phyloP scores from a whole-genome alignment of 2,329 filamentous ascomycete species.

The Calonectria naviculata region DNA sequence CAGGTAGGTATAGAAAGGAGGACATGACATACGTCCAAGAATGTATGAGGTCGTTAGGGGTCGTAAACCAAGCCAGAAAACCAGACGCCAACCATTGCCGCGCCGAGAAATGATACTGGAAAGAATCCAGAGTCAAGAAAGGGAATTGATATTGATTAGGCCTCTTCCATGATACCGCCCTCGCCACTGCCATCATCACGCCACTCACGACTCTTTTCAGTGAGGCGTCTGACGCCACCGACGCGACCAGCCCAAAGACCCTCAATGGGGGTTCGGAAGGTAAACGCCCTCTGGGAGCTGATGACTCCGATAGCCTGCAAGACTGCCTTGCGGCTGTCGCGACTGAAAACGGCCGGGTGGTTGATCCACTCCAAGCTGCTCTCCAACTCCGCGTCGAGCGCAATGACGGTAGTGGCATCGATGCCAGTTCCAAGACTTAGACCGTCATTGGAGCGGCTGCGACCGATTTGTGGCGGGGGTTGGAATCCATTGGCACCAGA shows the following conservation, averaged over 20 bases:
- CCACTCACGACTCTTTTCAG: constrained; percentile 90
- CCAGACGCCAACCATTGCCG: constrained; percentile 34
- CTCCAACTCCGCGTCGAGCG: constrained; percentile 91
- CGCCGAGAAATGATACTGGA: constrained; percentile 27
- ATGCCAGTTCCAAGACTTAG: constrained; percentile 79
- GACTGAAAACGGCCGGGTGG: constrained; percentile 92
- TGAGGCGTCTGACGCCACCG: constrained; percentile 81
- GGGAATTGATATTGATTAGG: constrained; percentile 47
- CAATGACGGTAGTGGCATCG: constrained; percentile 82
- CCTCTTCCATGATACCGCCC: constrained; percentile 70
- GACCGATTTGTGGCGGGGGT: constrained; percentile 55
- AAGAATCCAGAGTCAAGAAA: constrained; percentile 22
- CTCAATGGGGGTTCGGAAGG: constrained; percentile 91
- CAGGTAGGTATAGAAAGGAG: constrained; percentile 21
- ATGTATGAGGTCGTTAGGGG: constrained; percentile 36
- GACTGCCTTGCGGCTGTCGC: constrained; percentile 94
- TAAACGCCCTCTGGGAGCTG: constrained; percentile 92
- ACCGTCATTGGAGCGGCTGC: constrained; percentile 66
- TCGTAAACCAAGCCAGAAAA: constrained; percentile 38
- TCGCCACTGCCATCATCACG: constrained; percentile 86
- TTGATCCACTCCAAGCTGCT: constrained; percentile 96
- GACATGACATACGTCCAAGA: constrained; percentile 34
- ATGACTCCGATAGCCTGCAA: constrained; percentile 97
- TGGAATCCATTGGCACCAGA: constrained; percentile 54
- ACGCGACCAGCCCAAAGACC: constrained; percentile 89